Percentiles rank a stretch among this genome's conserved stretches.
phyloP scores from a whole-genome alignment of 148 eudicot genomes.

The Beta vulgaris region DNA sequence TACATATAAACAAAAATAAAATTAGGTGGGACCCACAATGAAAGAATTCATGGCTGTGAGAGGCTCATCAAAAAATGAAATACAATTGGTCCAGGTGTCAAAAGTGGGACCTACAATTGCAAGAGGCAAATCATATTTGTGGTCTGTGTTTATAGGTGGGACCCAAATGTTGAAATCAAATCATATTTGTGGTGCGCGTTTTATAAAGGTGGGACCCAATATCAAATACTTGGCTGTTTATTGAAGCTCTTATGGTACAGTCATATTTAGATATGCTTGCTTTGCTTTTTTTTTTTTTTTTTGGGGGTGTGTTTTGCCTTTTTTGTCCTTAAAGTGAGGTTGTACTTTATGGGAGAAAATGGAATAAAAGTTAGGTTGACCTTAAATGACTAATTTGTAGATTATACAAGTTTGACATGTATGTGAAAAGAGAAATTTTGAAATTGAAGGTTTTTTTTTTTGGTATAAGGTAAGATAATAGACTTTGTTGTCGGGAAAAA shows the following conservation, averaged over 20 bases:
- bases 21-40: not conserved
- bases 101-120: not conserved
- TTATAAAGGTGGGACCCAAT: constrained; percentile 5
- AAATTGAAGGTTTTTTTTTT: not conserved
- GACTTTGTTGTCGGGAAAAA: no score
- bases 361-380: no score
- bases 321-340: not conserved
- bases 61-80: constrained; percentile 25
- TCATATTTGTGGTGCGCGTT: constrained; percentile 21
- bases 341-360: not conserved
- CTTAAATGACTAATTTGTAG: no score
- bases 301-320: no score
- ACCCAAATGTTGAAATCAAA: constrained; percentile 14
- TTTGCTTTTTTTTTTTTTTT: not conserved
- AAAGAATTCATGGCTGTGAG: constrained; percentile 28
- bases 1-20: not conserved
- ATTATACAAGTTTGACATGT: not conserved
- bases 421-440: not conserved
- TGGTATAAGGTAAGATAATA: no score
- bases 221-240: no score
- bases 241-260: not conserved
- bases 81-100: constrained; percentile 30
- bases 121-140: no score
- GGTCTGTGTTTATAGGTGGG: no score
- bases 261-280: not conserved